Base-by-base conservation (phyloP, 352 stramenopile genomes). In the Phytopythium ostracodes region DNA sequence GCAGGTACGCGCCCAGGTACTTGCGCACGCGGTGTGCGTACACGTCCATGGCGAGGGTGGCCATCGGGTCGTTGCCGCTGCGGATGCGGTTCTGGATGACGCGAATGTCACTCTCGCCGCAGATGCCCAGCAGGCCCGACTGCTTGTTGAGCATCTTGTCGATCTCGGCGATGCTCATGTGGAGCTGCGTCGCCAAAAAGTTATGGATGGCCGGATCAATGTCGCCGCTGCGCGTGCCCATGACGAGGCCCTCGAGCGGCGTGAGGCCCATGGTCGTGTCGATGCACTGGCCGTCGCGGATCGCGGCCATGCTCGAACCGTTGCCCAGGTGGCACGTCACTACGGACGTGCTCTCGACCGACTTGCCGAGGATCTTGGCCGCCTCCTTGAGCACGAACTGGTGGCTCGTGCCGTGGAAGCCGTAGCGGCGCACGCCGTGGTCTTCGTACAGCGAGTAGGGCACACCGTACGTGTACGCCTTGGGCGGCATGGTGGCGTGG, bases 241-340 rank as follows among this genome's bases (percentile, higher is more conserved):
- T 97, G 50, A 96, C 73, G 2, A 97, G 75, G 0, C 90, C 90
- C 54, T 94, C 85, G 9, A 96, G 76, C 14, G 90, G 90, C 47
- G 88, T 96, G 65, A 97, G 79, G 11, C 89, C 90, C 90, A 97
- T 97, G 47, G 79, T 90, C 25, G 90, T 97, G 68, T 97, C 90
- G 63, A 96, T 81, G 59, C 71, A 92, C 54, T 82, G 72, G 24
- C 89, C 90, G 27, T 90, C 68, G 3, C 66, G 68, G 43, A 97
- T 83, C 18, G 86, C 84, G 14, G 83, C 84, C 67, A 97, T 89
- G 52, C 77, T 92, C 25, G 87, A 88, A 35, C 90, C 90, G 63
- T 94, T 96, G 62, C 90, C 90, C 59, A 97, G 71, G 60, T 97
- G 90, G 61, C 80, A 94, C 59, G 91, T 91, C 51, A 97, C 81